Evolutionary conservation across 2,329 filamentous ascomycete genomes (phyloP), one percentile per base, ranked within the genome.

Genomic region (Sporothrix brunneoviolacea): DNA sequence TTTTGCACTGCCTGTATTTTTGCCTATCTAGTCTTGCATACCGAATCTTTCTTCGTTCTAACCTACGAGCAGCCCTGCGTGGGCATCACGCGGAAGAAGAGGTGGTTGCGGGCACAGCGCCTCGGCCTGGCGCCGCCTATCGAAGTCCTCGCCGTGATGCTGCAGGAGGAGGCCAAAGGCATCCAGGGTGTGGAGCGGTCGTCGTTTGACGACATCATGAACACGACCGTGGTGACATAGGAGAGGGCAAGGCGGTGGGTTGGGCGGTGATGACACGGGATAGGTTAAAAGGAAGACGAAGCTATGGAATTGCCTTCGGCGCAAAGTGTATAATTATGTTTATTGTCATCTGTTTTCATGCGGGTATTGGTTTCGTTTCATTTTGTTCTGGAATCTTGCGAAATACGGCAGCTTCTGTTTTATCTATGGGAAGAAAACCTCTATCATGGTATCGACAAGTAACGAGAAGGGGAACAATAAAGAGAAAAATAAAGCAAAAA

Each of bases 111-210:
- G 40, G 93, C 93, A 4, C 77, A 95, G 48, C 76, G 75, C 50
- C 72, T 98, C n/a, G 84, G 85, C 3, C 74, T 98, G n/a, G 77
- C 84, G 28, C 93, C 93, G 1, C 91, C 93, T 0, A 77, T 95
- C 22, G 91, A 97, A 66, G 90, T 96, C 4, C 75, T 97, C 5
- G 88, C 90, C 0, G 86, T 97, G 15, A 69, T 97, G 41, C 61
- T 95, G 49, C 84, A 82, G 62, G 84, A 89, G 62, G 80, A 85
- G 61, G 70, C 77, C 5, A 77, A 70, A 52, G 75, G 73, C 0
- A 76, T n/a, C 16, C 22, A 75, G 30, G 73, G 70, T 28, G 66
- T 76, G 30, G 79, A 93, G 67, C 75, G 73, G 57, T 87, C 91
- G 19, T 80, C 91, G 61, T 82, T 93, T 58, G 88, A 94, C 63